Base-by-base conservation (phyloP, 1,284 basidiomycete genomes). In the Pseudozyma pruni region DNA sequence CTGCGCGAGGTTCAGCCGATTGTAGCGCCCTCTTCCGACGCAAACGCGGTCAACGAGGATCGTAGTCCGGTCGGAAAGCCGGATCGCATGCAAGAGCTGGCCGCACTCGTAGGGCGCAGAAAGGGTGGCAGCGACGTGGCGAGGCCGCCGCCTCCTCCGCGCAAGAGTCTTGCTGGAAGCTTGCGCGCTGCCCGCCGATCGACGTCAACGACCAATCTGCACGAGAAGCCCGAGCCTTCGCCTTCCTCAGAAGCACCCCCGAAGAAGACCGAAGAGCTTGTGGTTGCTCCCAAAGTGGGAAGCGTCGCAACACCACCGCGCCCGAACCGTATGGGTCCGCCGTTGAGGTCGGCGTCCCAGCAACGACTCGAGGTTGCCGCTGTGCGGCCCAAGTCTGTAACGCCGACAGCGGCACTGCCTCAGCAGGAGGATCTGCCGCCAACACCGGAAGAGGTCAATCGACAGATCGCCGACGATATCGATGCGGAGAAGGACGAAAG, bases 31-130 rank as follows among this genome's bases (percentile, higher is more conserved):
- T 10, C 17, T 11, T 11, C 43, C 3, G 19, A n/a, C 2, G n/a
- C 10, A 8, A 33, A 32, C 20, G 34, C 39, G 16, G 23, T 8
- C 11, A 17, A 31, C 25, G 10, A 34, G 10, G 25, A 40, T 33
- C 17, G 34, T 4, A 19, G 11, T 14, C 11, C 42, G n/a, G 43
- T 35, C 11, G 34, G 33, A 1, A 45, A 38, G n/a, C n/a, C 47
- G 8, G 44, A 58, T 45, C 66, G 60, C 35, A 70, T 64, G 67
- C 48, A 63, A 32, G 56, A 70, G 50, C 55, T 70, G n/a, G 67
- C 67, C 17, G 48, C 56, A 7, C 58, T 70, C 17, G 56, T 55
- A 17, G 50, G 51, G 17, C 66, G 66, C 25, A 31, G 48, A 17
- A 47, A 31, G 16, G 56, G 33, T 20, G 34, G 29, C 22, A 35